Conservation (phyloP, 1,284 basidiomycete species). For the Volvariella volvacea region DNA sequence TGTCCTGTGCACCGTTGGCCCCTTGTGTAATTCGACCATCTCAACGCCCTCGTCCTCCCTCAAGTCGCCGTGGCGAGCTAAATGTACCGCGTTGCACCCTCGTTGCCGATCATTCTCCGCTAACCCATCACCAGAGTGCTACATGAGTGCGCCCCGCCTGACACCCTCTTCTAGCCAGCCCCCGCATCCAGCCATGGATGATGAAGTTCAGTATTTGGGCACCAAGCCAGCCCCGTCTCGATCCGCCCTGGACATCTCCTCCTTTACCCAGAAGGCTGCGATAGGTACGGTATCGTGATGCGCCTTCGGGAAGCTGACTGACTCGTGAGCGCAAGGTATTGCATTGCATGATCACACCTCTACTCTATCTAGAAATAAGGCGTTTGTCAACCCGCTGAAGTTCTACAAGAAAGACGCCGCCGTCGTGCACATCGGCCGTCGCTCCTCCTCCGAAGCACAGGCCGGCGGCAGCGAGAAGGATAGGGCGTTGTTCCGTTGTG, state of each 20-base stretch:
- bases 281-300: not conserved
- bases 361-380: conserved; percentile 17
- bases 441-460: conserved; percentile 30
- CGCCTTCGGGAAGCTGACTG: not conserved
- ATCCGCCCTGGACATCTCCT: not conserved
- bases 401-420: conserved; percentile 36
- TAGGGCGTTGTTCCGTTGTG: conserved; percentile 50
- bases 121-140: too few species aligned
- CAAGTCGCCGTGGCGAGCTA: too few species aligned
- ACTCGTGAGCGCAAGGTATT: not conserved
- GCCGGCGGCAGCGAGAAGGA: conserved; percentile 23
- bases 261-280: not conserved
- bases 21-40: too few species aligned
- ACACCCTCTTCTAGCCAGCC: too few species aligned
- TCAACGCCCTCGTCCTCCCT: too few species aligned
- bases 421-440: conserved; percentile 52
- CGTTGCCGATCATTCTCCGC: too few species aligned
- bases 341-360: not conserved
- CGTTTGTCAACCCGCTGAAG: conserved; percentile 24
- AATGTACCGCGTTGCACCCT: too few species aligned
- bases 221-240: not conserved
- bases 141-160: too few species aligned
- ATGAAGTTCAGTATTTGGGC: conserved; percentile 5
- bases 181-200: not conserved
- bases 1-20: too few species aligned